Base-by-base conservation (phyloP, 805 yeast genomes). In the Starmerella ratchasimensis region DNA sequence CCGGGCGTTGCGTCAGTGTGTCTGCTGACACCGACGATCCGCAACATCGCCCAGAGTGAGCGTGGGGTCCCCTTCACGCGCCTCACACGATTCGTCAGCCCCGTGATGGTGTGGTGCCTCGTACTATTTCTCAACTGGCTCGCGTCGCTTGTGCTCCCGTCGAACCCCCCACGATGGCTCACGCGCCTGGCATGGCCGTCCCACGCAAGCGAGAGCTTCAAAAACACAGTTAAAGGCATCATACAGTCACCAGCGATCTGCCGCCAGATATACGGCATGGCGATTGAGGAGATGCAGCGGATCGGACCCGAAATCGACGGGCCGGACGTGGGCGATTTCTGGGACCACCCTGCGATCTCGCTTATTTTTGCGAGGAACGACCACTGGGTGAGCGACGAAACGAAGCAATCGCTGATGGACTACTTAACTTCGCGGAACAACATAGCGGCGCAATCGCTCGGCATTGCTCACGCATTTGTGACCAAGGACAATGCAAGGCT, bases 1-100 rank as follows among this genome's bases (percentile, higher is more conserved):
- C 47, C 47, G 2, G 43, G 49, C 15, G 46, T 59, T 21, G 56
- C 53, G 36, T 64, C 71, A 38, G 62, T 69, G 16, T 82, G 83
- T 0, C 59, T 79, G 36, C 60, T 79, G 15, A 76, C 80, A 37
- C 93, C 93, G 1, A 77, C 90, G 0, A 62, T 80, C 16, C 62
- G 65, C 18, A 76, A 77, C 46, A 72, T 80, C 23, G 72, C 72
- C 33, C 47, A 50, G 28, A 65, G 72, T 19, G 51, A 48, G 20
- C 61, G 62, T 37, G 74, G 76, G 16, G 14, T 38, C 9, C 19
- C 38, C 33, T 45, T 71, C 41, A 36, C 55, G 28, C 30, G 36
- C 17, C 49, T 53, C 18, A 57, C 47, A 22, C 51, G 41, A 33
- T 41, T 36, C 32, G 16, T 39, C 16, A 50, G 58, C 17, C 30